Conservation (phyloP, 225 moss, liverwort and hornwort genomes). For the Pleurozium schreberi region DNA sequence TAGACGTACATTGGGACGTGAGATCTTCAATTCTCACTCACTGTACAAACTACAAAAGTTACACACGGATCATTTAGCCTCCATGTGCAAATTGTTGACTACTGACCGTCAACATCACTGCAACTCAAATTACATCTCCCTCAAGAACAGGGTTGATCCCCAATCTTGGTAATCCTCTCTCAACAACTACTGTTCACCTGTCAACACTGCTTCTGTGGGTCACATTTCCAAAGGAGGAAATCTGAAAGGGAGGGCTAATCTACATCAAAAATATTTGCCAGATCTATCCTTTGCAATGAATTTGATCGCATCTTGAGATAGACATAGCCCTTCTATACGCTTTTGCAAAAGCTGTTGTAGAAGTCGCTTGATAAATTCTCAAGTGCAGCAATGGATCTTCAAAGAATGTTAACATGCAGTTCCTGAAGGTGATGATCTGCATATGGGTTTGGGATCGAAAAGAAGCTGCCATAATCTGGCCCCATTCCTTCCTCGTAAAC, state of each 20-base stretch:
- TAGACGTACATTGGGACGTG: background rate
- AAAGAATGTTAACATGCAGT: background rate
- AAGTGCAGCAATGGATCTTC: background rate
- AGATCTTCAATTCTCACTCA: background rate
- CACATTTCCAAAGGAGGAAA: background rate
- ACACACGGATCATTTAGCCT: too few relatives aligned
- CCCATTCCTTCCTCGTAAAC: background rate
- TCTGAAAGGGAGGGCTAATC: too few relatives aligned
- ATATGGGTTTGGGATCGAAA: background rate
- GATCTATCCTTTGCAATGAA: background rate
- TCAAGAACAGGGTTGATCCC: background rate
- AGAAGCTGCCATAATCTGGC: background rate
- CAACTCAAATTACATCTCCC: background rate
- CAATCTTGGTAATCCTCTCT: background rate
- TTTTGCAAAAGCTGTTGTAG: too few relatives aligned
- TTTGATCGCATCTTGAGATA: background rate
- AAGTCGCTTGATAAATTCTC: background rate
- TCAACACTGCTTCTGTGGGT: background rate
- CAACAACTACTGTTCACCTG: background rate
- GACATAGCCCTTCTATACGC: background rate
- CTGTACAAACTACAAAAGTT: background rate
- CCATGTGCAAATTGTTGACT: background rate
- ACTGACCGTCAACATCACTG: background rate
- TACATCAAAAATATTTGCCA: background rate
- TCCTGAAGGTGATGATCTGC: background rate